phyloP scores from a whole-genome alignment of 1,284 basidiomycete genomes.

The Cutaneotrichosporon mucoides region DNA sequence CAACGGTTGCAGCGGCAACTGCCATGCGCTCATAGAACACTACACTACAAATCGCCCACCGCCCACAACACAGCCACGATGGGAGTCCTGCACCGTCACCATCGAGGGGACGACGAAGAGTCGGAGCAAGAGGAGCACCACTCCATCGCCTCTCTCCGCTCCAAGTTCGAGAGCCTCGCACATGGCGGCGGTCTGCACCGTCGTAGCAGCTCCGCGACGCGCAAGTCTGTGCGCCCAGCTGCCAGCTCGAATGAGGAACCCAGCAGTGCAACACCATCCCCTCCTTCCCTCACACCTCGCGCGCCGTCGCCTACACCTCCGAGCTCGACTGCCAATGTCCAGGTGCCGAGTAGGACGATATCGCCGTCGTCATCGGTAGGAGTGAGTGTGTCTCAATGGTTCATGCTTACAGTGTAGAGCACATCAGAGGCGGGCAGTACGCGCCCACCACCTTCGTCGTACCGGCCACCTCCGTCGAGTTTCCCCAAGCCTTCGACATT shows the following conservation, averaged over 20 bases:
- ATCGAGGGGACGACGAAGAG: not conserved
- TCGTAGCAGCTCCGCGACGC: too few relatives aligned
- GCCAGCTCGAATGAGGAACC: too few relatives aligned
- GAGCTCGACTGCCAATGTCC: too few relatives aligned
- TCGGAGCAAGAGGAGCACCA: slow-evolving; percentile 12
- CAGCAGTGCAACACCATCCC: not conserved
- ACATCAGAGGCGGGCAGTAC: not conserved
- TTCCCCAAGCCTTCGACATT: not conserved
- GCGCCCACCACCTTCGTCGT: not conserved
- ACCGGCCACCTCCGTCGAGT: not conserved
- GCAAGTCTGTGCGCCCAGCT: not conserved
- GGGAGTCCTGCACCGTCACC: not conserved
- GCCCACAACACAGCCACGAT: not conserved
- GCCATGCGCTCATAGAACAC: not conserved
- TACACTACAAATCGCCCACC: not conserved
- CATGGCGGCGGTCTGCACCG: slow-evolving; percentile 4
- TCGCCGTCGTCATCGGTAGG: not conserved
- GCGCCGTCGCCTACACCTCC: too few relatives aligned
- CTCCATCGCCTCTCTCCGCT: slow-evolving; percentile 37
- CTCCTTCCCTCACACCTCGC: not conserved
- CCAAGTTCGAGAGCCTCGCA: slow-evolving; percentile 37
- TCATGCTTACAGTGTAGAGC: not conserved
- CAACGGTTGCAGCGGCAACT: too few relatives aligned
- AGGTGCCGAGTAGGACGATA: not conserved
- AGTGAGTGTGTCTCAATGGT: not conserved